These are phyloP conservation scores for Boletus chippewaensis DNA, from an alignment of 1,284 basidiomycete genomes.

Conservation along the genomic window DNA sequence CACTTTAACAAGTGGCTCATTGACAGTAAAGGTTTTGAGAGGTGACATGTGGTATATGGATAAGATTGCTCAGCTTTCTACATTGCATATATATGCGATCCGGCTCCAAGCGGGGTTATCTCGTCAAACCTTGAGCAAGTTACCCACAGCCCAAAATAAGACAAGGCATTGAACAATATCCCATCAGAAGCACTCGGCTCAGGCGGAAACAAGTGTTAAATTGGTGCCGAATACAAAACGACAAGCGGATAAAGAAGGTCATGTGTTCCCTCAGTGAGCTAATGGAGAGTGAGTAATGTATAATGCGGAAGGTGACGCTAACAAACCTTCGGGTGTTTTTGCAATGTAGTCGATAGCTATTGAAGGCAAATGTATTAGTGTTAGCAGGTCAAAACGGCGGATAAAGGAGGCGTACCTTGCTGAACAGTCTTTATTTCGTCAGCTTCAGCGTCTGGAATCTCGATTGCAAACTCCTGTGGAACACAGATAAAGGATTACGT, in stretches of 20 bases:
- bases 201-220: conserved; percentile 10
- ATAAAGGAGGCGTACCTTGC: conserved; percentile 59
- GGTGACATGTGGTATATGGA: conserved; percentile 10
- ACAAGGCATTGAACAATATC: background rate
- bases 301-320: background rate
- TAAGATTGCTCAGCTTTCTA: background rate
- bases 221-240: conserved; percentile 23
- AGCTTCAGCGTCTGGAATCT: conserved; percentile 98
- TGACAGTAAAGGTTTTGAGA: conserved; percentile 25
- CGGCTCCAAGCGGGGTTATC: conserved; percentile 9
- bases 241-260: conserved; percentile 7
- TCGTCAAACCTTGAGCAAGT: conserved; percentile 5
- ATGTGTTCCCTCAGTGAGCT: conserved; percentile 25
- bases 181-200: background rate
- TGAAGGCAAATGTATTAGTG: conserved; percentile 12
- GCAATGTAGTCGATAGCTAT: conserved; percentile 95
- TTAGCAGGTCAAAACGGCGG: conserved; percentile 5
- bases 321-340: conserved; percentile 84
- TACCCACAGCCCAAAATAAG: conserved; percentile 4
- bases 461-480: conserved; percentile 74
- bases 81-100: conserved; percentile 10
- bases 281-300: conserved; percentile 8
- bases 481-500: background rate
- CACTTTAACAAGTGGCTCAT: conserved; percentile 46
- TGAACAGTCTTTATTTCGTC: conserved; percentile 94